phyloP scores from a whole-genome alignment of 495 filamentous ascomycete genomes.

The Penicillium turbatum region DNA sequence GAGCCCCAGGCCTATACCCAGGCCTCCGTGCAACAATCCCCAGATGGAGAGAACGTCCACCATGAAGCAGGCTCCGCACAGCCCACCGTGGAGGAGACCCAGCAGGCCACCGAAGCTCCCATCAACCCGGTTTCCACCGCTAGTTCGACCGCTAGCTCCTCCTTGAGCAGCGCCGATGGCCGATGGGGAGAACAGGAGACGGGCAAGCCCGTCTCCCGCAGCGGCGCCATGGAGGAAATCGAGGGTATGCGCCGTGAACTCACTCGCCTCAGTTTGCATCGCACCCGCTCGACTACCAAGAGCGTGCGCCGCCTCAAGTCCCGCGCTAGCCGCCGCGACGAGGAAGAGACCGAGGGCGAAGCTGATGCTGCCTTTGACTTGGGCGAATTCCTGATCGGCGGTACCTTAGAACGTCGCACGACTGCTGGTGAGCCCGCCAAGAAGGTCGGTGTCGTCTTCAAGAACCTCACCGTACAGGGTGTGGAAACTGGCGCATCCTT shows the following conservation, averaged over 20 bases:
- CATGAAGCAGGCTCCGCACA: neutral
- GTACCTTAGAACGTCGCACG: conserved; percentile 74
- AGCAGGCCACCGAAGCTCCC: conserved; percentile 10
- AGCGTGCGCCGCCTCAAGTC: conserved; percentile 22
- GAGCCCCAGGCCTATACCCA: neutral
- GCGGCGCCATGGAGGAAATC: conserved; percentile 65
- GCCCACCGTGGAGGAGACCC: conserved; percentile 5
- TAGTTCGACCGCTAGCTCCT: conserved; percentile 18
- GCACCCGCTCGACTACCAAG: conserved; percentile 35
- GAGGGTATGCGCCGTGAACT: conserved; percentile 65
- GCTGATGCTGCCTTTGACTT: conserved; percentile 62
- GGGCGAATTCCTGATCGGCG: conserved; percentile 69
- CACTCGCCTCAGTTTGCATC: conserved; percentile 52
- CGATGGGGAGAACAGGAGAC: conserved; percentile 74
- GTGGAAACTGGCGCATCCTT: conserved; percentile 61
- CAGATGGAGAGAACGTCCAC: neutral
- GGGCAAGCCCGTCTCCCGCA: conserved; percentile 58
- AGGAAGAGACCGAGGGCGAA: conserved; percentile 33
- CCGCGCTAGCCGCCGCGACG: conserved; percentile 29
- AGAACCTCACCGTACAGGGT: conserved; percentile 73
- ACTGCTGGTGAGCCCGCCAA: conserved; percentile 66
- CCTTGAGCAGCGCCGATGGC: conserved; percentile 41
- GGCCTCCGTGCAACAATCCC: neutral
- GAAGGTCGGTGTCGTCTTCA: conserved; percentile 81
- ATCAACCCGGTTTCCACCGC: conserved; percentile 13